Conservation (phyloP, 108 stramenopile genomes). For the Cylindrotheca closterium region DNA sequence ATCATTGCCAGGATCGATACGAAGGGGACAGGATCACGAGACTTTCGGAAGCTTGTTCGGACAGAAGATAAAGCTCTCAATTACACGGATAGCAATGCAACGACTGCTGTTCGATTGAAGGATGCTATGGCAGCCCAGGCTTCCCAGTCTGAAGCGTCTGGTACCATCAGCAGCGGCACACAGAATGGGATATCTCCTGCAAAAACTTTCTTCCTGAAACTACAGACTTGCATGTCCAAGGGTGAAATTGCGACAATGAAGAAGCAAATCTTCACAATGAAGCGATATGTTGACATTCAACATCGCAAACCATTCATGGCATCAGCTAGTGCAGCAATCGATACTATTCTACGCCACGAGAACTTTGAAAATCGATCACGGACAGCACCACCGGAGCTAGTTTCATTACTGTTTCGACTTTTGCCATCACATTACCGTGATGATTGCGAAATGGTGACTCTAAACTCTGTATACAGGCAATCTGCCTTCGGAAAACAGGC, state of each 20-base stretch:
- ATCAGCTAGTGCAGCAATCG: constrained; percentile 30
- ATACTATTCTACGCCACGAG: constrained; percentile 31
- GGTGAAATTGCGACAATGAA: constrained; percentile 55
- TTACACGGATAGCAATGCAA: neutral
- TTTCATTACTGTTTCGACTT: constrained; percentile 56
- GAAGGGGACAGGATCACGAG: constrained; percentile 7
- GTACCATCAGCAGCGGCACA: too few species aligned
- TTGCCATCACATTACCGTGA: constrained; percentile 49
- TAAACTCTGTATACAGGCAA: constrained; percentile 36
- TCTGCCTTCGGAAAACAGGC: constrained; percentile 35
- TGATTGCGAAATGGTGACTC: constrained; percentile 45
- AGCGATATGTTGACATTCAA: constrained; percentile 39
- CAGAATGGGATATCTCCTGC: neutral
- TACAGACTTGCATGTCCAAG: constrained; percentile 12
- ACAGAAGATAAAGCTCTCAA: constrained; percentile 5
- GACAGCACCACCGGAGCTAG: constrained; percentile 35
- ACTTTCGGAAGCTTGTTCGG: neutral
- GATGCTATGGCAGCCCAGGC: too few species aligned
- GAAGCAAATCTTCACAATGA: constrained; percentile 65
- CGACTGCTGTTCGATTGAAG: constrained; percentile 9
- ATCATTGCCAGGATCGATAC: constrained; percentile 47
- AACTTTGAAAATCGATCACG: constrained; percentile 13
- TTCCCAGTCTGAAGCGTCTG: too few species aligned
- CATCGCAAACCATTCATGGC: constrained; percentile 29
- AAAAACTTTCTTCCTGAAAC: constrained; percentile 17